Evolutionary conservation across 2,329 filamentous ascomycete species (phyloP), one percentile per base, ranked within the genome.

Genomic region (Talaromyces sp.): DNA sequence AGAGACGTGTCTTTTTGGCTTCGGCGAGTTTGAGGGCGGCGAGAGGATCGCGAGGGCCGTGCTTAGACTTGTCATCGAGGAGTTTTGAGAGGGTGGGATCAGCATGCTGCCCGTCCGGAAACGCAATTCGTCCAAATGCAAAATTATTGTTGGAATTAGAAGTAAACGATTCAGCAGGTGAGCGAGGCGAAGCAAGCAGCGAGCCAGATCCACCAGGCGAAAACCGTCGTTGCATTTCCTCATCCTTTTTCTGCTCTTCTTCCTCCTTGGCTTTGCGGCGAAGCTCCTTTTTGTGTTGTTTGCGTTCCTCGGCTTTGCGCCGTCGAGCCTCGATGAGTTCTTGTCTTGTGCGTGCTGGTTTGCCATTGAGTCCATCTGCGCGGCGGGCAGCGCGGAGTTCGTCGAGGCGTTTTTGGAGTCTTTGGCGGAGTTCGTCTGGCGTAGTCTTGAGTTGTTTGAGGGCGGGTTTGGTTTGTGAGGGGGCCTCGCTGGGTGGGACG

Each of bases 321-420:
- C 95, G 88, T 49, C 95, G 88, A 53, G 91, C 87, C 78, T 98
- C 95, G 71, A 99, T 92, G 13, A 99, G 85, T 75, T 98, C 93
- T 79, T 96, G 91, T 67, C 95, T 88, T 67, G 92, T 96, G 69
- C 91, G 88, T 65, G 94, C 91, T 17, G 91, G 89, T 72, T 90
- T 89, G 67, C 92, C 92, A 71, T 96, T 89, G 0, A 89, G 84
- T 5, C 91, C 92, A 71, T 96, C 92, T 5, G 94, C 93, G 77
- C 97, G 97, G 67, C 95, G 89, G 29, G 89, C 88, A 10, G 91
- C 91, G 67, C 94, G 91, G 59, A 98, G 87, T 54, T 89, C 89
- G 71, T 95, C 91, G 64, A 99, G 93, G 68, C 89, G 91, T 70
- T 91, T 91, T 65, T 91, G 89, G 60, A 99, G 84, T 53, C 93